Base-by-base conservation (phyloP, 352 stramenopile species). In the Phytophthora lateralis region DNA sequence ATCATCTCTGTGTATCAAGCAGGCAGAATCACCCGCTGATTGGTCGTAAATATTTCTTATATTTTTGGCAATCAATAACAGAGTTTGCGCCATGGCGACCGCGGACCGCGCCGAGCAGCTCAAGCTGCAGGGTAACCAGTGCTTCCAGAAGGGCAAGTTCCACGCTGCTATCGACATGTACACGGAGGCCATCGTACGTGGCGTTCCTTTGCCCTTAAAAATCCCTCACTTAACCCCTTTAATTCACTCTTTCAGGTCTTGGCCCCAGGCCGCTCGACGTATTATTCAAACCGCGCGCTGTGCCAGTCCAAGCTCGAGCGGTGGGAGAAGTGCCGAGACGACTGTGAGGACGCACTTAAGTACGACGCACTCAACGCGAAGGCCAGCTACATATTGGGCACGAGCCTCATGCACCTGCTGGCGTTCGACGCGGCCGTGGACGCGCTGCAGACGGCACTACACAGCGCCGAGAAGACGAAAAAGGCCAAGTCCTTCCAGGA, bases 81-180 rank as follows among this genome's bases (percentile, higher is more conserved):
- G 26, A 32, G 6, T 11, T 42, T 10, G 12, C 17, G 10, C 29
- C 17, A 79, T 76, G 71, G 54, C 54, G 14, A 59, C 60, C 21
- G 47, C 65, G 61, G 79, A 90, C 61, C 76, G 78, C 54, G 85
- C 81, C 42, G 80, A 88, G 65, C 53, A 76, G 71, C 80, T 94
- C 71, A 94, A 94, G 73, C 69, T 86, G 46, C 79, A 82, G 57
- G 85, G 85, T 37, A 94, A 94, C 53, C 66, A 77, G 63, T 92
- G 78, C 74, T 94, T 92, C 61, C 76, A 90, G 50, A 90, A 89
- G 66, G 75, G 77, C 55, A 94, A 94, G 57, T 89, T 84, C 65
- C 55, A 64, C 27, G 82, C 85, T 12, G 85, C 85, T 51, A 88
- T 94, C 55, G 85, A 94, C 72, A 90, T 90, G 79, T 94, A 94